A percentile compares a stretch with the other conserved stretches of the same genome.
Conservation (phyloP, 1,284 basidiomycete species). For the Ustilago cynodontis region DNA sequence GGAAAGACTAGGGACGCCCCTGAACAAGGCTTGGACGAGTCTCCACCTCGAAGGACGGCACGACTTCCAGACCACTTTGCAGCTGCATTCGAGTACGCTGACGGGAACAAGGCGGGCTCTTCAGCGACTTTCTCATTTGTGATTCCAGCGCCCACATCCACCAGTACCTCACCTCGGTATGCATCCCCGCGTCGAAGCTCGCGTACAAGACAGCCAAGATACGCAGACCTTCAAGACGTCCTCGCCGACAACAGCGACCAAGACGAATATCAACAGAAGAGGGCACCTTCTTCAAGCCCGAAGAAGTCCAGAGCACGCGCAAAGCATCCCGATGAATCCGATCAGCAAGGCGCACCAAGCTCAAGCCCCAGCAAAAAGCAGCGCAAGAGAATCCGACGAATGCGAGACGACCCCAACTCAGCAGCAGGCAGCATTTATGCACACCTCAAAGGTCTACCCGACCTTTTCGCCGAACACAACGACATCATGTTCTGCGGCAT, state of each 20-base stretch:
- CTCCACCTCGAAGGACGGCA: neutral
- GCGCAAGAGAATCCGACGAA: slow-evolving; percentile 40
- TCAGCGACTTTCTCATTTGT: neutral
- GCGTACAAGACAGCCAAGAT: slow-evolving; percentile 6
- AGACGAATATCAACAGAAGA: neutral
- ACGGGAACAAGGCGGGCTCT: neutral
- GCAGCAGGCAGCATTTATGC: slow-evolving; percentile 41
- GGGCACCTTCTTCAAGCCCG: slow-evolving; percentile 7
- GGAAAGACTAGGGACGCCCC: neutral
- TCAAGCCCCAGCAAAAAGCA: slow-evolving; percentile 5
- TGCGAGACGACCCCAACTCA: slow-evolving; percentile 48
- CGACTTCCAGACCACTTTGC: slow-evolving; percentile 30
- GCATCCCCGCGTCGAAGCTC: slow-evolving; percentile 13
- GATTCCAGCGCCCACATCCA: neutral
- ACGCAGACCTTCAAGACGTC: neutral
- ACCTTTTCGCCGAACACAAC: slow-evolving; percentile 35
- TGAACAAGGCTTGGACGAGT: neutral
- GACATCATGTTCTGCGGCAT: slow-evolving; percentile 57
- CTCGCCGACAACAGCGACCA: slow-evolving; percentile 2
- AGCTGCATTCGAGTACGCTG: slow-evolving; percentile 21
- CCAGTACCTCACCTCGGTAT: neutral
- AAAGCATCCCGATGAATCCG: neutral
- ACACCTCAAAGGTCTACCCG: slow-evolving; percentile 36
- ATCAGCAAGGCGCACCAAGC: neutral
- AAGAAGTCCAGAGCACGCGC: neutral